Conservation (phyloP, 177 flowering plant species). For the Tripterygium wilfordii region DNA sequence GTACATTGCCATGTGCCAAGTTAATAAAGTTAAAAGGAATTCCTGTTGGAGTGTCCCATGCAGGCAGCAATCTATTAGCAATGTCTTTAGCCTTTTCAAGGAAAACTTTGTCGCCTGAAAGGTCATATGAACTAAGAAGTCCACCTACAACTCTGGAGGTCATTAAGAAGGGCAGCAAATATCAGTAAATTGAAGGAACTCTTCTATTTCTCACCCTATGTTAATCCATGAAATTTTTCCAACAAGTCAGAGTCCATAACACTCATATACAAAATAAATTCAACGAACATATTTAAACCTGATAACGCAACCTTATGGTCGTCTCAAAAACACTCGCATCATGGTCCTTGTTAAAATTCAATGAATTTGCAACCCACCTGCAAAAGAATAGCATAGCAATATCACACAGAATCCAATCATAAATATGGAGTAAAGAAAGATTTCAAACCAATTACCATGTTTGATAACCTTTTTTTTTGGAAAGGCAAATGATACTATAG, state of each 20-base stretch:
- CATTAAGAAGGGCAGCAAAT: conserved; percentile 2
- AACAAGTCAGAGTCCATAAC: too few relatives aligned
- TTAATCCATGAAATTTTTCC: too few relatives aligned
- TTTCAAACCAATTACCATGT: too few relatives aligned
- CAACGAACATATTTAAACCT: conserved; percentile 55
- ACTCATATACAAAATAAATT: neutral
- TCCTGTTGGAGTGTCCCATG: conserved; percentile 94
- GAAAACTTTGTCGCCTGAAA: conserved; percentile 80
- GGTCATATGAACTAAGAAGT: conserved; percentile 96
- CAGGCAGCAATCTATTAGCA: conserved; percentile 94
- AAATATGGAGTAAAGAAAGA: too few relatives aligned
- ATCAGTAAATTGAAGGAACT: neutral
- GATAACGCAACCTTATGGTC: conserved; percentile 97
- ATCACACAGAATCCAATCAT: too few relatives aligned
- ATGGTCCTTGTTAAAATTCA: conserved; percentile 91
- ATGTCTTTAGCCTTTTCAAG: conserved; percentile 93
- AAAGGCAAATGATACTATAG: too few relatives aligned
- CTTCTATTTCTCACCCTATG: too few relatives aligned
- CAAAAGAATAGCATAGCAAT: conserved; percentile 12
- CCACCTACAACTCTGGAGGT: conserved; percentile 93
- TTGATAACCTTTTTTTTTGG: too few relatives aligned
- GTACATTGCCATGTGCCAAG: conserved; percentile 72
- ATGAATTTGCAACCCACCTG: conserved; percentile 92
- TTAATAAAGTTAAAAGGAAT: conserved; percentile 88
- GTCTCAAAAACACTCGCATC: conserved; percentile 99